Evolutionary conservation across 441 rosid species (phyloP), one percentile per base, ranked within the genome.

Genomic region (Gossypium trilobum): DNA sequence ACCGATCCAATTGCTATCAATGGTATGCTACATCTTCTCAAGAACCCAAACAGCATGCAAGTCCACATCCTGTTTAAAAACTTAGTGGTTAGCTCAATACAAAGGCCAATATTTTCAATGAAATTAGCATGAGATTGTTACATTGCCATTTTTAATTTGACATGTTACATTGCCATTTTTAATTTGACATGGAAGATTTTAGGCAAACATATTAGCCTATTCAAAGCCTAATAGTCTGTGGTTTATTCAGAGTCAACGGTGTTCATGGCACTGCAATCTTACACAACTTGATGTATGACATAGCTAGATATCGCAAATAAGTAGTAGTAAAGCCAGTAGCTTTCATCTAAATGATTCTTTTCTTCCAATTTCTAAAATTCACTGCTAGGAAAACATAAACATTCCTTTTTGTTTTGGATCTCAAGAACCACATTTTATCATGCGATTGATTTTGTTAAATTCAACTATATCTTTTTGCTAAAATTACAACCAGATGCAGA

Each of bases 1-100:
- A 91, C 98, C 79, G 97, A 88, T 54, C 88, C 97, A 54, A 86
- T 75, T 48, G 90, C 97, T 71, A 94, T 82, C 74, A 91, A 79
- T 19, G 98, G 89, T 74, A 90, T 74, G 81, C 79, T 90, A 54
- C 93, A 88, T 78, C 75, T 87, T 85, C 75, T 79, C 59, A 91
- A 79, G 50, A 88, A 70, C 82, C 97, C 84, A 73, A 89, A 90
- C 55, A 91, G 88, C 57, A 93, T 6, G 80, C 98, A 91, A 23
- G 93, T 87, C 95, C 95, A 94, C 81, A 83, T 83, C 98, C 97
- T 90, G 83, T 29, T 58, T 20, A 78, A 67, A 64, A 72, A 58
- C 1, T 25, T 17, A 33, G 39, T 11, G 16, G 65, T 46, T 52
- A 63, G 10, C 19, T 71, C 46, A 60, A 42, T 42, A 42, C 60